Evolutionary conservation across 75 land plant species (phyloP), one percentile per base, ranked within the genome.

Genomic region (Picea sitchensis): DNA sequence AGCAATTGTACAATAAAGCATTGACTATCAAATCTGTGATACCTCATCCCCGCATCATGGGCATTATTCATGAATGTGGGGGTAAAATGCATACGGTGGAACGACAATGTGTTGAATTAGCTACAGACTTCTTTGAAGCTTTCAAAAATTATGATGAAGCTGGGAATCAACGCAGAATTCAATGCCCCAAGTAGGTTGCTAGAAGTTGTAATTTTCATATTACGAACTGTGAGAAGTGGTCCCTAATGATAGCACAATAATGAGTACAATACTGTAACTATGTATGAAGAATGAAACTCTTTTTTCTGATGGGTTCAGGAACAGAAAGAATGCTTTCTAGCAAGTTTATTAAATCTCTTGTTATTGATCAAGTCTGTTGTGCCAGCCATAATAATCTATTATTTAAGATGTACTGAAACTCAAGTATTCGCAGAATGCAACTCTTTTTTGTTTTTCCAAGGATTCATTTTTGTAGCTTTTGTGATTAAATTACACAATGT

Each of bases 11-110:
- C 80, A 94, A 86, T 58, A 92, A 88, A 80, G 98, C 98, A 44
- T 85, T 96, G 54, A 77, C 94, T n/a, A 89, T 96, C 67, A 96
- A 96, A 63, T 96, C 96, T 58, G 96, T 94, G 21, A 91, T 96
- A 77, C 96, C 96, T 11, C 98, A 93, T 85, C 94, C 96, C 85
- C 83, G 98, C 36, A 96, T 96, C 9, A 96, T 96, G 98, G 98
- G 98, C 3, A 96, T 96, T 64, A 96, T 96, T 72, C 96, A 85
- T 85, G 96, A 96, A 77, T 93, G 98, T 88, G 96, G 98, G 59
- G 98, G 98, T 41, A 96, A 96, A 79, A 96, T 96, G 98, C 91
- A 96, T 73, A 93, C 93, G 94, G 94, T 94, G 44, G 96, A 96
- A 80, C 84, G 96, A 30, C 91, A 91, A 59, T 93, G 98, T 96